A percentile compares a stretch with the other conserved stretches of the same genome.
These are phyloP conservation scores for Candida lessepsii DNA, from an alignment of 805 yeast genomes.

Conservation along the genomic window DNA sequence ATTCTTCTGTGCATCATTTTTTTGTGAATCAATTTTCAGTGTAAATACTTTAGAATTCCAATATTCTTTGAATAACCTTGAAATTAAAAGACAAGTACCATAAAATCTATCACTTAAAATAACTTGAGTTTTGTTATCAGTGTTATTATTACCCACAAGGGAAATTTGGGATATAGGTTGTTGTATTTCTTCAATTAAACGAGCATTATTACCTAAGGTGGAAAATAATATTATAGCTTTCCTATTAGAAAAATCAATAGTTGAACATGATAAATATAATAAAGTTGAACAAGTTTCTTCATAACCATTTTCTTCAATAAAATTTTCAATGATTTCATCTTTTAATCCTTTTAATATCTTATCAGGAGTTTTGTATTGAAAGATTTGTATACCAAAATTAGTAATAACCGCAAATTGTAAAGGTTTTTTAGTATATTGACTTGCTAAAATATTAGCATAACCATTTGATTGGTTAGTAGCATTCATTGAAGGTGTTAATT, in stretches of 20 bases:
- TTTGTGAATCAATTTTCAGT: constrained; percentile 40
- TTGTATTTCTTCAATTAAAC: constrained; percentile 27
- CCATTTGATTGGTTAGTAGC: constrained; percentile 78
- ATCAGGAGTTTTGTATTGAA: constrained; percentile 77
- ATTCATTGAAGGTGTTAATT: constrained; percentile 65
- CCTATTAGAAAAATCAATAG: constrained; percentile 47
- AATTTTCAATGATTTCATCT: constrained; percentile 64
- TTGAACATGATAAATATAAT: constrained; percentile 75
- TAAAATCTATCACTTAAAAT: constrained; percentile 87
- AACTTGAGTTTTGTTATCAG: constrained; percentile 53
- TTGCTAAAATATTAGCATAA: constrained; percentile 80
- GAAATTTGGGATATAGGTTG: constrained; percentile 10
- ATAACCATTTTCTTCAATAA: constrained; percentile 76
- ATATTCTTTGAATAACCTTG: constrained; percentile 73
- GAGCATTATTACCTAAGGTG: constrained; percentile 53
- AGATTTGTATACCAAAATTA: constrained; percentile 70
- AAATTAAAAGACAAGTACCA: constrained; percentile 75
- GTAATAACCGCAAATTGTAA: constrained; percentile 82
- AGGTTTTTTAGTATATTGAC: constrained; percentile 70
- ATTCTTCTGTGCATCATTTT: constrained; percentile 35
- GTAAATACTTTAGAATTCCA: constrained; percentile 75
- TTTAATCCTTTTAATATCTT: constrained; percentile 68
- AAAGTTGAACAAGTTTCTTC: constrained; percentile 91
- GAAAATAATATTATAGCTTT: constrained; percentile 52
- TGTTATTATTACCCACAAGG: not conserved